Evolutionary conservation across 2,329 filamentous ascomycete species (phyloP).

Genomic region (Aspergillus aculeatinus): DNA sequence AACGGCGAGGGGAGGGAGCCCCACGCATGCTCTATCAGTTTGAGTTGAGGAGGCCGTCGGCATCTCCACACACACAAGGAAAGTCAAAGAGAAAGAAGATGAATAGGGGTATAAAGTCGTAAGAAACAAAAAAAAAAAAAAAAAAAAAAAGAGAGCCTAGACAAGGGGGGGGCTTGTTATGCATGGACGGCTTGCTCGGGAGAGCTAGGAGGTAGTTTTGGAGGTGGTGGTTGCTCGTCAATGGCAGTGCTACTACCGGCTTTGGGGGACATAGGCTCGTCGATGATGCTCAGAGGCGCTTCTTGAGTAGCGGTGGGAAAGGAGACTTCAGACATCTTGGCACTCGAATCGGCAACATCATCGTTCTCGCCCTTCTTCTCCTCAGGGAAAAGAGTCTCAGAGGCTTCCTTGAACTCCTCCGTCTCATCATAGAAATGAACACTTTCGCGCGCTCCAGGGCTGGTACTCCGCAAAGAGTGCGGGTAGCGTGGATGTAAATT

Average conservation of each 20-base stretch:
- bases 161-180: slow-evolving; percentile 17
- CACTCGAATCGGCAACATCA: slow-evolving; percentile 5
- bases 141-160: slow-evolving; percentile 7
- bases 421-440: slow-evolving; percentile 26
- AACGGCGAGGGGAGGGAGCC: background rate
- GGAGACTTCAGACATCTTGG: slow-evolving; percentile 5
- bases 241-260: slow-evolving; percentile 6
- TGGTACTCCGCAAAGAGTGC: slow-evolving; percentile 63
- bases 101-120: slow-evolving; percentile 10
- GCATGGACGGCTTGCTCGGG: slow-evolving; percentile 31
- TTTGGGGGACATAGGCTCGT: slow-evolving; percentile 9
- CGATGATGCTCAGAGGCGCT: slow-evolving; percentile 1
- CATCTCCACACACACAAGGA: background rate
- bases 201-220: slow-evolving; percentile 22
- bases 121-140: slow-evolving; percentile 1
- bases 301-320: slow-evolving; percentile 5
- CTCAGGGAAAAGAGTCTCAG: slow-evolving; percentile 15
- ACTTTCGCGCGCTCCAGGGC: slow-evolving; percentile 66
- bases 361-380: slow-evolving; percentile 12
- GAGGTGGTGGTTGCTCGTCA: slow-evolving; percentile 18
- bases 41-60: background rate
- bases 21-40: background rate
- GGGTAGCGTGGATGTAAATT: slow-evolving; percentile 48
- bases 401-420: slow-evolving; percentile 25
- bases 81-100: slow-evolving; percentile 3